These are phyloP conservation scores for Fusarium palustre DNA, from an alignment of 2,329 filamentous ascomycete genomes.

Conservation along the genomic window DNA sequence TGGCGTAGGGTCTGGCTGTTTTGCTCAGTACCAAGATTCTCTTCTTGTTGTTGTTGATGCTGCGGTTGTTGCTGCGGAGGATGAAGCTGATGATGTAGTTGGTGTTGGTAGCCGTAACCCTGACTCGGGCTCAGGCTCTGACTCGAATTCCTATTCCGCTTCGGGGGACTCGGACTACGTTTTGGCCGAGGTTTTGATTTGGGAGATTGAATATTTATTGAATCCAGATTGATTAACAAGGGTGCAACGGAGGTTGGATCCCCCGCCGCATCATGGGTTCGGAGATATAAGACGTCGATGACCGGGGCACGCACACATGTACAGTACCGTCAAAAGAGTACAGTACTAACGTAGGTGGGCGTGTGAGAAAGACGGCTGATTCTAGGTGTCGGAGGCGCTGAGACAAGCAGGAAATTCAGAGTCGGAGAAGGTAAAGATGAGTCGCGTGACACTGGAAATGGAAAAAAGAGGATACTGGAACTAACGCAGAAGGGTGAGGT, in stretches of 20 bases:
- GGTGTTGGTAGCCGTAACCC: constrained; percentile 31
- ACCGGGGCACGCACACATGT: constrained; percentile 44
- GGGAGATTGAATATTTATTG: constrained; percentile 56
- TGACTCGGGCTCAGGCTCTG: constrained; percentile 34
- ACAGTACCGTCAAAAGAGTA: constrained; percentile 12
- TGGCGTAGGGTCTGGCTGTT: constrained; percentile 32
- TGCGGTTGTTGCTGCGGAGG: not conserved
- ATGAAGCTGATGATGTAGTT: constrained; percentile 31
- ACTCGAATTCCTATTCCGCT: constrained; percentile 26
- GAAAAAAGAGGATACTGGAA: constrained; percentile 7
- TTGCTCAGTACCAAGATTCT: constrained; percentile 6
- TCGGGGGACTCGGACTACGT: constrained; percentile 39
- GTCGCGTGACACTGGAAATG: constrained; percentile 43
- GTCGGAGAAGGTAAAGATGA: constrained; percentile 13
- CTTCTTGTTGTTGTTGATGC: constrained; percentile 10
- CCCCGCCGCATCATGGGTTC: constrained; percentile 65
- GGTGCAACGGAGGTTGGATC: constrained; percentile 68
- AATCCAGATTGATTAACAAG: constrained; percentile 67
- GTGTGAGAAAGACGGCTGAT: constrained; percentile 43
- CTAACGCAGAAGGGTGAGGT: constrained; percentile 28
- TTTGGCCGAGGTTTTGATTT: constrained; percentile 39
- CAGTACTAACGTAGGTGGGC: constrained; percentile 3
- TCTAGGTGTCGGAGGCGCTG: constrained; percentile 21
- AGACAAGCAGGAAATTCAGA: constrained; percentile 15
- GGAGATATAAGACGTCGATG: constrained; percentile 43